Evolutionary conservation across 78 protist genomes (phyloP).

Genomic region (Pigoraptor vietnamica): DNA sequence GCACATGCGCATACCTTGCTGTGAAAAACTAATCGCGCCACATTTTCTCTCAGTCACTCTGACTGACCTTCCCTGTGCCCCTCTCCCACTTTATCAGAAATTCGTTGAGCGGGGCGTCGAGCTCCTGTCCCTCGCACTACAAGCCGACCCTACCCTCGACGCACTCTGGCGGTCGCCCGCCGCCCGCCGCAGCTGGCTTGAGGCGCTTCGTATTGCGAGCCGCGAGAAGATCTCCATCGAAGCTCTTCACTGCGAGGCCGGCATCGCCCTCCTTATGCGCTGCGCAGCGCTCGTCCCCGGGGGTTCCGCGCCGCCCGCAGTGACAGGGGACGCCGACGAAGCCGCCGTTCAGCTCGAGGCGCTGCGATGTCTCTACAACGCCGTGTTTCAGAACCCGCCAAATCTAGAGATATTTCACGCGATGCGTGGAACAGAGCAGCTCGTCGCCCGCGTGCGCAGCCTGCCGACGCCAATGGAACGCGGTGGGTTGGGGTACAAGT

Average conservation of each 20-base stretch:
- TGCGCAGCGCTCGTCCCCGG: not conserved
- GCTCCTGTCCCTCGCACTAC: too few species aligned
- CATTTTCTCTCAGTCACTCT: too few species aligned
- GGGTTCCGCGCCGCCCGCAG: too few species aligned
- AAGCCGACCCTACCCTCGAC: too few species aligned
- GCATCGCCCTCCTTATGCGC: not conserved
- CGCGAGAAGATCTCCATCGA: not conserved
- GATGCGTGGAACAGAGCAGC: not conserved
- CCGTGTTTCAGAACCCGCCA: not conserved
- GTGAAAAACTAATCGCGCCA: too few species aligned
- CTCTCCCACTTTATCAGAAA: too few species aligned
- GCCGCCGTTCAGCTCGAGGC: not conserved
- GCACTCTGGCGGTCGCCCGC: not conserved
- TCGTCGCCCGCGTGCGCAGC: not conserved
- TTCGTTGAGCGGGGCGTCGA: too few species aligned
- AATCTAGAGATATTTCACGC: not conserved
- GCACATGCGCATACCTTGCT: too few species aligned
- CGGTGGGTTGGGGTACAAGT: too few species aligned
- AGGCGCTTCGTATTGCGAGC: not conserved
- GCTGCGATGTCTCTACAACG: not conserved
- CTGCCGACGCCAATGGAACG: not conserved
- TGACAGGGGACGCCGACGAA: too few species aligned
- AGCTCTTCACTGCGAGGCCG: not conserved
- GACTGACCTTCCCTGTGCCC: too few species aligned
- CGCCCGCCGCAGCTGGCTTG: not conserved